Percentiles rank a stretch among this genome's conserved stretches.
Evolutionary conservation across 768 basidiomycete genomes (phyloP).

Genomic region (Boletus bicolor): DNA sequence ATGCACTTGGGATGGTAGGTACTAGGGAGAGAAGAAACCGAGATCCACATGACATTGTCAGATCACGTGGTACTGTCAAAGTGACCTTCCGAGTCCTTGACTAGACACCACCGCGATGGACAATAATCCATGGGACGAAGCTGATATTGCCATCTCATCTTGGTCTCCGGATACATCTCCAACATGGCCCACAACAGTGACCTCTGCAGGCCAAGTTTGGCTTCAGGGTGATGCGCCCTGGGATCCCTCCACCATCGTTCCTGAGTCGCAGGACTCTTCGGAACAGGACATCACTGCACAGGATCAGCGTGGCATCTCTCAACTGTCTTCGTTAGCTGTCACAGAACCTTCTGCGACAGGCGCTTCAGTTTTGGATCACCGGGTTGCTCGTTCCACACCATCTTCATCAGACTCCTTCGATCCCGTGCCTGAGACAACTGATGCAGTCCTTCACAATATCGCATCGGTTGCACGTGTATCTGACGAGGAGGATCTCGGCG

Average conservation of each 20-base stretch:
- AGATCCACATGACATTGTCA: not conserved
- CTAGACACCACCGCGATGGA: slow-evolving; percentile 45
- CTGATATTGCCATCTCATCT: not conserved
- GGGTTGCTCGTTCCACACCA: not conserved
- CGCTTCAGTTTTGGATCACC: not conserved
- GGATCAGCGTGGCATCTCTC: not conserved
- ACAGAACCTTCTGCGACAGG: not conserved
- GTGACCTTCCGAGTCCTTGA: not conserved
- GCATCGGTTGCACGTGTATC: slow-evolving; percentile 28
- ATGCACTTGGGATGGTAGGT: not conserved
- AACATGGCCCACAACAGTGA: slow-evolving; percentile 6
- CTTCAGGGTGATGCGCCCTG: not conserved
- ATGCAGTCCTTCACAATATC: slow-evolving; percentile 38
- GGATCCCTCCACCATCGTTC: not conserved
- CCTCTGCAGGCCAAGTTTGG: slow-evolving; percentile 42
- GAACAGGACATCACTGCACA: not conserved
- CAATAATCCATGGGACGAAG: slow-evolving; percentile 52
- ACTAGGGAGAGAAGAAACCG: slow-evolving; percentile 2
- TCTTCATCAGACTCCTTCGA: not conserved
- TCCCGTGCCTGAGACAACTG: slow-evolving; percentile 4
- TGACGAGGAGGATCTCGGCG: not conserved
- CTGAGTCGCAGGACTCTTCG: not conserved
- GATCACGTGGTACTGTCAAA: slow-evolving; percentile 17
- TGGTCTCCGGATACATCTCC: not conserved
- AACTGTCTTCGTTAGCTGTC: not conserved